Base-by-base conservation (phyloP, 2,329 filamentous ascomycete species). In the Cryphonectria carpinicola region DNA sequence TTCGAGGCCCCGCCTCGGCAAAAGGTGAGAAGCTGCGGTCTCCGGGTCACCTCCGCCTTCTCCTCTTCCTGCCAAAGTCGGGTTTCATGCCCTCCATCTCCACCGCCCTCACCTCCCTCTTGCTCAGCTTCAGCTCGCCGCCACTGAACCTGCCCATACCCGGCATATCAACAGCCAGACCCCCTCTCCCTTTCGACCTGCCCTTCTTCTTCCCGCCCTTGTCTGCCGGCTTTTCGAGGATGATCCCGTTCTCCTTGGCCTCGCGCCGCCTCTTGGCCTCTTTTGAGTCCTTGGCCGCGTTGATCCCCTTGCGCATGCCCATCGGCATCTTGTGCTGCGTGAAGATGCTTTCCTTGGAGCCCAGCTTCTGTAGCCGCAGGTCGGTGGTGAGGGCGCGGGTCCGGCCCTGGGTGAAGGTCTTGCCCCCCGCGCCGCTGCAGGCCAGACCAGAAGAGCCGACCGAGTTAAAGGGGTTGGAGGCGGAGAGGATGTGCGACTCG, bases 261-360 rank as follows among this genome's bases (percentile, higher is more conserved):
- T 97, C 93, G 56, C 84, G 85, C 52, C 95, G 85, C 66, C 95
- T 84, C 82, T 87, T 92, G 17, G 87, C 83, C 79, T 98, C 95
- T 71, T 88, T 89, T 39, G 84, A 81, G 1, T 80, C 84, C 32
- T 88, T 88, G 67, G 94, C 93, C 1, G 87, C 86, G 22, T 84
- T 83, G 72, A 98, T 98, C n/a, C 95, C 95, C 81, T 92, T 94
- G 71, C 94, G 88, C 78, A 95, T 91, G 58, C 89, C 83, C 86
- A 97, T 92, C 25, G 96, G 95, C 94, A 98, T 97, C 76, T 92
- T 95, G 71, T 91, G 87, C 81, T 97, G 95, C 70, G 86, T 86
- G 75, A 92, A 90, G 63, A 97, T 86, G 28, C 92, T 94, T 32
- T 70, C 80, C 76, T 93, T 94, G n/a, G 92, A 90, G 10, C 94